These are phyloP conservation scores for Bruguiera hainesii DNA, from an alignment of 441 rosid genomes.

Conservation along the genomic window DNA sequence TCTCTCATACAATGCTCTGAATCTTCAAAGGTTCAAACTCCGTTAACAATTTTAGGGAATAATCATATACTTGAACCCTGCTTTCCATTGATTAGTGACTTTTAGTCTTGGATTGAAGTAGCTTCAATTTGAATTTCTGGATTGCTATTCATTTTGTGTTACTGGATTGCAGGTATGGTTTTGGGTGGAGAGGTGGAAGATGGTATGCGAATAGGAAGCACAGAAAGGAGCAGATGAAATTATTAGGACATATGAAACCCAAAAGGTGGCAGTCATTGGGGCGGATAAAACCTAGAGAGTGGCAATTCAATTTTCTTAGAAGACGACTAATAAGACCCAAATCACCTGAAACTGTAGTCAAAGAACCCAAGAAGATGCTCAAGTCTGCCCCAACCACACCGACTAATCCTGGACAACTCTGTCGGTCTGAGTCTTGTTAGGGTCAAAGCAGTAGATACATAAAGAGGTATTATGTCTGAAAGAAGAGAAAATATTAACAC, in stretches of 20 bases:
- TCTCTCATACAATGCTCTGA: too few relatives aligned
- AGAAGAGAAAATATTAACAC: background rate
- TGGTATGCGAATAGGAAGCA: conserved; percentile 86
- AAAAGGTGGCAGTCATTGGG: conserved; percentile 67
- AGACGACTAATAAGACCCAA: conserved; percentile 41
- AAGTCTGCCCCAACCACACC: conserved; percentile 21
- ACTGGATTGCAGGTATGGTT: conserved; percentile 58
- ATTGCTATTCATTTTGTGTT: background rate
- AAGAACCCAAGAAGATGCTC: conserved; percentile 26
- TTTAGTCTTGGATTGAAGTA: background rate
- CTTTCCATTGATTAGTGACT: background rate
- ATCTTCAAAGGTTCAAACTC: background rate
- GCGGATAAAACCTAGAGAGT: conserved; percentile 48
- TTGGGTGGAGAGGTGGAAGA: conserved; percentile 94
- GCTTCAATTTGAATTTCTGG: background rate
- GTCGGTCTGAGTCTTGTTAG: conserved; percentile 29
- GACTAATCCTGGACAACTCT: conserved; percentile 18
- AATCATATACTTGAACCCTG: background rate
- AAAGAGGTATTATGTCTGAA: conserved; percentile 1
- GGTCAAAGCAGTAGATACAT: background rate
- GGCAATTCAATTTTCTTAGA: conserved; percentile 50
- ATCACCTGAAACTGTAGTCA: conserved; percentile 22
- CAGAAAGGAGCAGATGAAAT: conserved; percentile 75
- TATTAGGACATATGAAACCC: conserved; percentile 64
- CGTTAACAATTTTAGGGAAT: background rate